These are phyloP conservation scores for Neurospora sublineolata DNA, from an alignment of 495 filamentous ascomycete species.

Conservation along the genomic window DNA sequence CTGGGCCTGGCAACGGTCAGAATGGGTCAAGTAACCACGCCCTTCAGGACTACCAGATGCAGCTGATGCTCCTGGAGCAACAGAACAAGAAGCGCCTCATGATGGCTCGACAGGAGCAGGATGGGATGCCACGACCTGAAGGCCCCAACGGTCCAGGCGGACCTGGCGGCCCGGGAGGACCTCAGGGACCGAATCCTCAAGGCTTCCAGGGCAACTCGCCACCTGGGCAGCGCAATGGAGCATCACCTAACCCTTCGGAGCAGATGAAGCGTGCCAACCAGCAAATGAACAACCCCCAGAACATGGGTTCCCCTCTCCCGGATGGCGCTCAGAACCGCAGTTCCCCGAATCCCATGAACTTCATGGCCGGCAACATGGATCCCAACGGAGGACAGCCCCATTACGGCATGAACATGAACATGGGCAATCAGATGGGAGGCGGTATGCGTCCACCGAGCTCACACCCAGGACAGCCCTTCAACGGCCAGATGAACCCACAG, in stretches of 20 bases:
- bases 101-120: slow-evolving; percentile 96
- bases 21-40: slow-evolving; percentile 73
- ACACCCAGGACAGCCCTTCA: slow-evolving; percentile 55
- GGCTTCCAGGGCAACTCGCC: slow-evolving; percentile 65
- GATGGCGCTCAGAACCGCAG: slow-evolving; percentile 62
- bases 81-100: slow-evolving; percentile 95
- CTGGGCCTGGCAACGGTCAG: slow-evolving; percentile 42
- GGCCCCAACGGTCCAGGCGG: slow-evolving; percentile 42
- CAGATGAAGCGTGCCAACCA: slow-evolving; percentile 83
- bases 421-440: slow-evolving; percentile 44
- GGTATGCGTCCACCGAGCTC: slow-evolving; percentile 81
- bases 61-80: slow-evolving; percentile 95
- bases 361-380: slow-evolving; percentile 56
- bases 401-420: slow-evolving; percentile 32
- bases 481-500: slow-evolving; percentile 49
- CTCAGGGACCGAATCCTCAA: slow-evolving; percentile 41
- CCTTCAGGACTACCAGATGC: slow-evolving; percentile 98
- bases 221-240: slow-evolving; percentile 64
- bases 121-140: slow-evolving; percentile 44
- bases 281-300: slow-evolving; percentile 65
- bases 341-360: slow-evolving; percentile 74
- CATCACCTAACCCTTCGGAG: slow-evolving; percentile 81
- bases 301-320: slow-evolving; percentile 70
- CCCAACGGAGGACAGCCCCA: slow-evolving; percentile 24
- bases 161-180: slow-evolving; percentile 39